Evolutionary conservation across 2,329 filamentous ascomycete genomes (phyloP), one percentile per base, ranked within the genome.

Genomic region (Rhinocladiella mackenziei): DNA sequence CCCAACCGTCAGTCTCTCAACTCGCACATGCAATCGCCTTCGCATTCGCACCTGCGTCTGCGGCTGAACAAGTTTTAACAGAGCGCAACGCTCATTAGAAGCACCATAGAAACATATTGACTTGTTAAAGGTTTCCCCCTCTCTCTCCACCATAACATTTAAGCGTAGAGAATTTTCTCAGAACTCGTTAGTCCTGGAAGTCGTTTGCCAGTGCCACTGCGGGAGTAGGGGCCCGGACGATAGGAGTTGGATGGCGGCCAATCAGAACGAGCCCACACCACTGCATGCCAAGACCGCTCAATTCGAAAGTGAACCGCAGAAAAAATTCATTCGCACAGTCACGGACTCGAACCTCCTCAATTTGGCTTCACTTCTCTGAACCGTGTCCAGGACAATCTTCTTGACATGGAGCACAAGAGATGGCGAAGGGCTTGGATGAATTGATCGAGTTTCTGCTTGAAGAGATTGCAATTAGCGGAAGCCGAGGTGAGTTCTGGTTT

Each of bases 391-490:
- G 11, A 7, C 6, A 13, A 10, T 15, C 31, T 22, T 37, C 32
- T 19, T 40, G 44, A 35, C 25, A 53, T 51, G 51, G 48, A 28
- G 35, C n/a, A 13, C 11, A 50, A 45, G 59, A 37, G 39, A 75
- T 75, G 72, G 68, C 65, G 40, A 66, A 63, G 46, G 73, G 73
- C 42, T 65, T 79, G 48, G 77, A 78, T 58, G 69, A 73, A 37
- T 63, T 83, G 53, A 69, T 81, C 50, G 71, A 80, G 58, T 75
- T 71, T 62, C 58, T 82, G 43, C 65, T 81, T 35, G 71, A 73
- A 48, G 74, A 79, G 61, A 73, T 82, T 60, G 78, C 78, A 17
- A 68, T 81, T 34, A 72, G 71, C 53, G 77, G 78, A 52, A 69
- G 70, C 39, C 67, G 73, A 69, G 79, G 78, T 80, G 66, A 57